A percentile compares a stretch with the other conserved stretches of the same genome.
phyloP scores from a whole-genome alignment of 768 basidiomycete species.

The Coprinopsis sp. region DNA sequence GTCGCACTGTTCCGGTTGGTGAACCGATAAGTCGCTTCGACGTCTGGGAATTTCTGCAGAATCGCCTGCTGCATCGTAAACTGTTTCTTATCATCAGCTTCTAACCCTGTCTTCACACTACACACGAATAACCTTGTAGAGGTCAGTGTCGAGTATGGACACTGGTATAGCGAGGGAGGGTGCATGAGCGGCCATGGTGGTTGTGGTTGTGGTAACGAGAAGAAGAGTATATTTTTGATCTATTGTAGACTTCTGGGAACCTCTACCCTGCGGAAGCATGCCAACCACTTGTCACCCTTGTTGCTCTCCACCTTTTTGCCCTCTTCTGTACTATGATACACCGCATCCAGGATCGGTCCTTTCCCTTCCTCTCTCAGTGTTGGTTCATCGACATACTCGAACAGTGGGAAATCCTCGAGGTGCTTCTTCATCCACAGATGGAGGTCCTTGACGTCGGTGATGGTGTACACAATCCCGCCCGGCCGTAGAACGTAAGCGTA shows the following conservation, averaged over 20 bases:
- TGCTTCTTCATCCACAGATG: conserved; percentile 95
- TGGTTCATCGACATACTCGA: conserved; percentile 73
- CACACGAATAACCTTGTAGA: conserved; percentile 72
- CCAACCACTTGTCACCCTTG: conserved; percentile 85
- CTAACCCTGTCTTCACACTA: not conserved
- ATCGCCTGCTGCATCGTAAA: conserved; percentile 97
- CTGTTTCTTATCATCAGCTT: conserved; percentile 32
- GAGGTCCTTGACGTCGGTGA: conserved; percentile 93
- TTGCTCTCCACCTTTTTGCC: conserved; percentile 96
- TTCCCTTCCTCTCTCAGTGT: conserved; percentile 72
- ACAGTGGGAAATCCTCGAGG: conserved; percentile 83
- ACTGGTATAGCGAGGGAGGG: conserved; percentile 28
- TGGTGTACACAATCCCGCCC: conserved; percentile 96
- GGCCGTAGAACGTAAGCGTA: conserved; percentile 91
- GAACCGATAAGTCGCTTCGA: conserved; percentile 70
- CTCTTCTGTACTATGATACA: conserved; percentile 88
- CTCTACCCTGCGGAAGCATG: conserved; percentile 75
- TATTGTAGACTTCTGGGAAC: conserved; percentile 15
- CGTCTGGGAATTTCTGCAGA: conserved; percentile 67
- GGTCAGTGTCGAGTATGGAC: conserved; percentile 87
- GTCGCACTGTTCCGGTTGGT: conserved; percentile 70
- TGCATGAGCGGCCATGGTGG: conserved; percentile 33
- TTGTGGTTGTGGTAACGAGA: conserved; percentile 24
- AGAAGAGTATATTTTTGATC: conserved; percentile 29
- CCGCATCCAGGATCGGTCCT: conserved; percentile 74